These are phyloP conservation scores for Fusarium humuli DNA, from an alignment of 2,329 filamentous ascomycete genomes.

Conservation along the genomic window DNA sequence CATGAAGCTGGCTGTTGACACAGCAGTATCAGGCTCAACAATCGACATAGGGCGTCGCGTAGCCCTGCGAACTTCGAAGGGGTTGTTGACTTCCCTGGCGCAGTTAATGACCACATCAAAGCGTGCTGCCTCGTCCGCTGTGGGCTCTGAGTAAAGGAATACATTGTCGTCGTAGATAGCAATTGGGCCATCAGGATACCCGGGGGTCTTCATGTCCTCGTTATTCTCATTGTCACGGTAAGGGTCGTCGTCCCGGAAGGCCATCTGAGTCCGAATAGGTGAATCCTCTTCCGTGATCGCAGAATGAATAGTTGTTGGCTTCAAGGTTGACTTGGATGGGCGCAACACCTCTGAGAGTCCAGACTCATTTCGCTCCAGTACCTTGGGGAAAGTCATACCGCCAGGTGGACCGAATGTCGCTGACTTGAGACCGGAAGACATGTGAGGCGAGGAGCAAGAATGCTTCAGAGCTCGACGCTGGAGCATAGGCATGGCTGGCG, in stretches of 20 bases:
- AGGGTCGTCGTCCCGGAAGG: conserved; percentile 68
- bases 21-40: conserved; percentile 65
- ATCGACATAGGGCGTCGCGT: conserved; percentile 48
- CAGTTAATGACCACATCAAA: conserved; percentile 91
- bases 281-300: conserved; percentile 67
- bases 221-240: conserved; percentile 76
- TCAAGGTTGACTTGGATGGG: conserved; percentile 60
- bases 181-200: conserved; percentile 84
- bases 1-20: conserved; percentile 67
- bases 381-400: conserved; percentile 73
- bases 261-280: conserved; percentile 70
- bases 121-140: conserved; percentile 77
- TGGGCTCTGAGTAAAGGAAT: conserved; percentile 83
- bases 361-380: conserved; percentile 69
- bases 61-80: conserved; percentile 63
- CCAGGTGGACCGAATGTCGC: conserved; percentile 70
- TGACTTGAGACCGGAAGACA: conserved; percentile 69
- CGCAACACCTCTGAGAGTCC: conserved; percentile 69
- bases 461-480: conserved; percentile 74
- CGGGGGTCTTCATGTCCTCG: conserved; percentile 83
- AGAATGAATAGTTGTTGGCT: conserved; percentile 53
- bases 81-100: conserved; percentile 83
- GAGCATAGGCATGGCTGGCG: conserved; percentile 68
- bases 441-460: conserved; percentile 75
- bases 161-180: conserved; percentile 84